Evolutionary conservation across 108 stramenopile species (phyloP).

Genomic region (Cyclostephanos invisitatus): DNA sequence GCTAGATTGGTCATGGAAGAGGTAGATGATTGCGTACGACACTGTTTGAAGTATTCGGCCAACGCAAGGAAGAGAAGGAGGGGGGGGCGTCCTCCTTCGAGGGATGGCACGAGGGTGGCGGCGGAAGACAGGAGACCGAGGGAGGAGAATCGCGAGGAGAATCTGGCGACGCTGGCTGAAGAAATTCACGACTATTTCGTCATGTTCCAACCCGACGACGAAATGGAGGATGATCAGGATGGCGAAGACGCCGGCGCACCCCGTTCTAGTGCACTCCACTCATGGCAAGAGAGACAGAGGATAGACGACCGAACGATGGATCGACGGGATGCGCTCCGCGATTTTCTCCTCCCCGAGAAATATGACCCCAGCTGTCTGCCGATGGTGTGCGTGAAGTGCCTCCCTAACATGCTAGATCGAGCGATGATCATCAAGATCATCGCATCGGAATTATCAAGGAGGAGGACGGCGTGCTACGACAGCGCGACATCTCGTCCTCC

Average conservation of each 20-base stretch:
- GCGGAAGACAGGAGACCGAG: not conserved
- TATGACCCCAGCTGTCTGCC: constrained; percentile 39
- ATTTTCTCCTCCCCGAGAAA: constrained; percentile 10
- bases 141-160: not conserved
- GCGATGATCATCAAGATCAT: constrained; percentile 19
- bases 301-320: not conserved
- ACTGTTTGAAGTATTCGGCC: constrained; percentile 23
- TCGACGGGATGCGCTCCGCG: not conserved
- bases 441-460: constrained; percentile 19
- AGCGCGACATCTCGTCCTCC: too few relatives aligned
- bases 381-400: constrained; percentile 33
- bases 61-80: not conserved
- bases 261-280: not conserved
- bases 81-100: not conserved
- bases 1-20: constrained; percentile 10
- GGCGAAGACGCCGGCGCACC: not conserved
- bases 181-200: constrained; percentile 23
- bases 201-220: constrained; percentile 31
- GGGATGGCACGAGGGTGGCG: not conserved
- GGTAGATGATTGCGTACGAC: constrained; percentile 15
- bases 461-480: not conserved
- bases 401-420: constrained; percentile 43
- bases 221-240: not conserved
- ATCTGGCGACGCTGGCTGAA: constrained; percentile 1
- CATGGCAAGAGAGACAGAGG: not conserved